Percentiles rank a stretch among this genome's conserved stretches.
Conservation (phyloP, 768 basidiomycete species). For the Cystoderma amianthinum region DNA sequence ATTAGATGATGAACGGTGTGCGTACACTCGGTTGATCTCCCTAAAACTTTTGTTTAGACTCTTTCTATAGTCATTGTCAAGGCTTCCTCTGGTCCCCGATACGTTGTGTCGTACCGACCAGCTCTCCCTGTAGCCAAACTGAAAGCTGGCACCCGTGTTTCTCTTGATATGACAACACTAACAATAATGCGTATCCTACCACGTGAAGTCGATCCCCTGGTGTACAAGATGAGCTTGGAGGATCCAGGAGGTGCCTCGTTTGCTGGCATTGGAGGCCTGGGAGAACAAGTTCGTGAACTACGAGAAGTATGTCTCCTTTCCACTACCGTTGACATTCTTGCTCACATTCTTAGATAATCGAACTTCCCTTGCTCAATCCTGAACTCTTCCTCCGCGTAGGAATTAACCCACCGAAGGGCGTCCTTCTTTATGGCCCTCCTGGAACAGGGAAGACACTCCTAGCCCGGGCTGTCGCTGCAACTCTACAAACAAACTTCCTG, state of each 20-base stretch:
- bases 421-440: slow-evolving; percentile 92
- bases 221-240: slow-evolving; percentile 99
- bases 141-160: slow-evolving; percentile 90
- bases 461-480: slow-evolving; percentile 94
- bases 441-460: slow-evolving; percentile 96
- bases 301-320: slow-evolving; percentile 48
- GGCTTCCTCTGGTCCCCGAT: slow-evolving; percentile 95
- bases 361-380: slow-evolving; percentile 88
- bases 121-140: slow-evolving; percentile 88
- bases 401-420: slow-evolving; percentile 94
- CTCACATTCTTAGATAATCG: slow-evolving; percentile 65
- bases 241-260: slow-evolving; percentile 94
- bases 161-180: slow-evolving; percentile 97
- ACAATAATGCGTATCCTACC: slow-evolving; percentile 99
- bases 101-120: slow-evolving; percentile 95
- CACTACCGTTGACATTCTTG: background rate
- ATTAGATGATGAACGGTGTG: slow-evolving; percentile 94
- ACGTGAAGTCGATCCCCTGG: slow-evolving; percentile 94
- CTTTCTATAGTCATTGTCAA: slow-evolving; percentile 85
- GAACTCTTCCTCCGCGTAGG: slow-evolving; percentile 95
- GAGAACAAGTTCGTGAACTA: slow-evolving; percentile 94
- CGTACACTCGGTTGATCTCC: slow-evolving; percentile 19
- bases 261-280: slow-evolving; percentile 93
- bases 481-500: slow-evolving; percentile 91
- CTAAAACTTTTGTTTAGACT: slow-evolving; percentile 4